phyloP scores from a whole-genome alignment of 2,329 filamentous ascomycete species.

The Sporothrix brasiliensis region DNA sequence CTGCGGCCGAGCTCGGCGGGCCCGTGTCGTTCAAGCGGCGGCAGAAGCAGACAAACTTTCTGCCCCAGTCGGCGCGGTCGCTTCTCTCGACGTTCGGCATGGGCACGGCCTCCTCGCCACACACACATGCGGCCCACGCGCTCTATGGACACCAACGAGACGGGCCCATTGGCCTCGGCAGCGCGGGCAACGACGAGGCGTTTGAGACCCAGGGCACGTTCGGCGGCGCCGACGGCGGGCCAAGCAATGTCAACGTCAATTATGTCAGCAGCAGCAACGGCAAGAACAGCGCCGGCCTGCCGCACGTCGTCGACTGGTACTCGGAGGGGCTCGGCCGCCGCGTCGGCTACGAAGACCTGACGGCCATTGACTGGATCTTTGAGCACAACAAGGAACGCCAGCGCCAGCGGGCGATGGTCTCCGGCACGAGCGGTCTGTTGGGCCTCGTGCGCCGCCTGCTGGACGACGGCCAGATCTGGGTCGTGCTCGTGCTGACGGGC shows the following conservation, averaged over 20 bases:
- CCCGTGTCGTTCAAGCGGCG: constrained; percentile 73
- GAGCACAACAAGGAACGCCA: constrained; percentile 97
- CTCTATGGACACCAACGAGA: not conserved
- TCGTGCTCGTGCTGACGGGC: constrained; percentile 83
- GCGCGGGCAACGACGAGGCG: constrained; percentile 10
- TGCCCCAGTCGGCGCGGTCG: constrained; percentile 50
- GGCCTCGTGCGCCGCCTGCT: constrained; percentile 73
- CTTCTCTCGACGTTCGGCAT: constrained; percentile 52
- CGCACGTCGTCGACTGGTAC: constrained; percentile 72
- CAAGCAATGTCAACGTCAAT: constrained; percentile 23
- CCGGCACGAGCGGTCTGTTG: constrained; percentile 68
- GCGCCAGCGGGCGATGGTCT: constrained; percentile 74
- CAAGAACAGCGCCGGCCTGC: not conserved
- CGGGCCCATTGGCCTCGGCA: constrained; percentile 5
- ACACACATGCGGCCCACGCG: not conserved
- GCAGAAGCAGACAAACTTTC: constrained; percentile 54
- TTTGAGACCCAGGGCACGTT: constrained; percentile 30
- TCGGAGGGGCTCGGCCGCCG: constrained; percentile 80
- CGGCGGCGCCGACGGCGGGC: constrained; percentile 14
- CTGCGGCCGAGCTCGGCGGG: constrained; percentile 53
- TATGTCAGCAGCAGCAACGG: constrained; percentile 44
- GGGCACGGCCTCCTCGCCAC: not conserved
- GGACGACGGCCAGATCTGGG: constrained; percentile 89
- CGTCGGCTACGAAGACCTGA: constrained; percentile 93
- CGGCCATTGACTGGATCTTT: constrained; percentile 99